phyloP scores from a whole-genome alignment of 148 eudicot species.

The Cornus controversa region DNA sequence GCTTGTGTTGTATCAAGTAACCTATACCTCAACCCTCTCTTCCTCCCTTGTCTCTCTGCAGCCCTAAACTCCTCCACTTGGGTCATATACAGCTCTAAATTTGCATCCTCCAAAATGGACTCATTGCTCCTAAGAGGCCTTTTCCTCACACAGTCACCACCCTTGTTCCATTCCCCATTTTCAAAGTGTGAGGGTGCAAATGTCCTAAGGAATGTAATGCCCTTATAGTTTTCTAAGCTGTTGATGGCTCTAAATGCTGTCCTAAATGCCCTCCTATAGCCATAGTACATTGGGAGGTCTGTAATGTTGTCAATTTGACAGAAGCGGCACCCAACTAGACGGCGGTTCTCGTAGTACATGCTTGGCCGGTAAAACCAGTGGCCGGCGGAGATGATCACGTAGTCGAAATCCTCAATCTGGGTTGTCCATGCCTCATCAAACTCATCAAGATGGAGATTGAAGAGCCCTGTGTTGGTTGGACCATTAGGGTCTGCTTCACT shows the following conservation, averaged over 20 bases:
- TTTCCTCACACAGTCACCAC: constrained; percentile 53
- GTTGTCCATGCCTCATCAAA: constrained; percentile 50
- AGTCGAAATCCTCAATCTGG: constrained; percentile 53
- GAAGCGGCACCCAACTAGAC: constrained; percentile 55
- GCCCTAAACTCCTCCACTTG: constrained; percentile 47
- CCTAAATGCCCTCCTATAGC: constrained; percentile 49
- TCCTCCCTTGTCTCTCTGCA: constrained; percentile 36
- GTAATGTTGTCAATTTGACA: constrained; percentile 41
- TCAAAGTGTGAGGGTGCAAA: constrained; percentile 73
- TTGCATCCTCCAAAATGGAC: constrained; percentile 34
- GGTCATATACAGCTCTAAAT: constrained; percentile 45
- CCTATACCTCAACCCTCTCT: constrained; percentile 41
- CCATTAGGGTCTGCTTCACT: constrained; percentile 46
- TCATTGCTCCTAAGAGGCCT: constrained; percentile 48
- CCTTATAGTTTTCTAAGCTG: constrained; percentile 35
- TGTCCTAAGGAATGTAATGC: constrained; percentile 45
- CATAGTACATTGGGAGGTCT: constrained; percentile 43
- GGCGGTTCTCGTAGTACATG: constrained; percentile 42
- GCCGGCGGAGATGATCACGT: constrained; percentile 58
- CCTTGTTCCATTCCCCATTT: constrained; percentile 56
- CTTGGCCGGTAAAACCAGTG: constrained; percentile 65
- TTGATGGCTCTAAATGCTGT: constrained; percentile 60
- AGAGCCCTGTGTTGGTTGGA: constrained; percentile 44
- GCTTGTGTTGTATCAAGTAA: constrained; percentile 50
- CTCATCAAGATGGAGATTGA: constrained; percentile 29